Evolutionary conservation across 148 eudicot genomes (phyloP), one percentile per base, ranked within the genome.

Genomic region (Suaeda aralocaspica): DNA sequence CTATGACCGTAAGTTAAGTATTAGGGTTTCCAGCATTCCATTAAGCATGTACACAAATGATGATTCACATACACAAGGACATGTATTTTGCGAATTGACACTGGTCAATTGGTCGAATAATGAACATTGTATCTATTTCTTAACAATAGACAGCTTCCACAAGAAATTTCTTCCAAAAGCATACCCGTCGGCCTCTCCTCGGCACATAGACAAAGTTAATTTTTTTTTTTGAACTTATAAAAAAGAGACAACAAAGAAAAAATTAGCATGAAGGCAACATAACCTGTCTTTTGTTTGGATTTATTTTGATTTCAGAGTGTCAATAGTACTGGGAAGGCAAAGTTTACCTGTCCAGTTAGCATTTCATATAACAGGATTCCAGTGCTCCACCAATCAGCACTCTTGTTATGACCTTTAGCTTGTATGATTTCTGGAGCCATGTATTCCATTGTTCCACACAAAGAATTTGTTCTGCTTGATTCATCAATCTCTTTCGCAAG

Each of bases 341-440:
- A 26, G 13, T 46, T 45, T 74, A 92, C 96, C 97, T 92, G 75
- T 64, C 97, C 96, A 51, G 77, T 82, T 24, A 92, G 72, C 97
- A 92, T 92, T 77, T 92, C 97, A 73, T 83, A 89, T 82, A 92
- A 79, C 33, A 92, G 91, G 70, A 89, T 82, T 46, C 97, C 97
- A 60, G 86, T 77, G 70, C 97, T 89, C 97, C 97, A 92, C 97
- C 96, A 92, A 83, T 92, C 97, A 62, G 96, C 97, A 81, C 80
- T 80, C 73, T 92, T 92, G 66, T 92, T 86, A 77, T 92, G 97
- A 24, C 97, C 97, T 81, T 89, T 92, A 25, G 96, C 76, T 26
- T 74, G 79, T 58, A 92, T 80, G 67, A 92, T 92, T 74, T 92
- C 96, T 34, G 96, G 97, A 77, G 97, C 97, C 97, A 92, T 92